phyloP scores from a whole-genome alignment of 345 rosid species.

The Ceriops tagal region DNA sequence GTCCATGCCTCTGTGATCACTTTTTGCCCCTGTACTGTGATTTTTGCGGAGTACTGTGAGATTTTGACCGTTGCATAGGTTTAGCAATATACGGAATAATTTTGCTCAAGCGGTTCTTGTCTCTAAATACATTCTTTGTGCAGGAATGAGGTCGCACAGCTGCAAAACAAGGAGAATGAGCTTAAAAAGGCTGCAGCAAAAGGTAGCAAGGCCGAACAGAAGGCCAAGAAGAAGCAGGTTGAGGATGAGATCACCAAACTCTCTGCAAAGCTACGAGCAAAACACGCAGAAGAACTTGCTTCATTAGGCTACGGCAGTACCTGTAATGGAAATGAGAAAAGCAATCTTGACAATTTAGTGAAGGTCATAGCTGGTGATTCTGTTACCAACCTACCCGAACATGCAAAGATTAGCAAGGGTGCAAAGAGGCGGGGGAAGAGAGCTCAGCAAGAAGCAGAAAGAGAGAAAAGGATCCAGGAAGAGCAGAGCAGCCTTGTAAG shows the following conservation, averaged over 20 bases:
- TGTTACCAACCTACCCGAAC: conserved; percentile 53
- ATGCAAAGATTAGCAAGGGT: conserved; percentile 66
- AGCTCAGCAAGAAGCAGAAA: conserved; percentile 85
- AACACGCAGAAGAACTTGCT: conserved; percentile 72
- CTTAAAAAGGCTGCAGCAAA: conserved; percentile 89
- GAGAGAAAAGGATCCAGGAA: conserved; percentile 87
- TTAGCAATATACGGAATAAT: not conserved
- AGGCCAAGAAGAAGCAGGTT: conserved; percentile 92
- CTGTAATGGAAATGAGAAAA: conserved; percentile 47
- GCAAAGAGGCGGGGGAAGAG: conserved; percentile 76
- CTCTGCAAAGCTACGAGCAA: conserved; percentile 65
- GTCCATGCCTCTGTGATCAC: not conserved
- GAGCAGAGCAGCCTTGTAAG: conserved; percentile 77
- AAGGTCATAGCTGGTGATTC: conserved; percentile 86
- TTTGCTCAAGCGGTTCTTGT: not conserved
- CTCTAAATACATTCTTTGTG: conserved; percentile 4
- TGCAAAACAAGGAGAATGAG: conserved; percentile 79
- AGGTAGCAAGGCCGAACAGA: conserved; percentile 96
- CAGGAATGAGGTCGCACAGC: conserved; percentile 72
- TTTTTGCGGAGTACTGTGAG: not conserved
- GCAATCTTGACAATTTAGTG: conserved; percentile 66
- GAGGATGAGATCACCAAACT: conserved; percentile 77
- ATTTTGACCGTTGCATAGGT: too few relatives aligned
- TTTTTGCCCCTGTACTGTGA: not conserved
- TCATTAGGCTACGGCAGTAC: conserved; percentile 52